A percentile compares a stretch with the other conserved stretches of the same genome.
These are phyloP conservation scores for Hypocreales sp. DNA, from an alignment of 2,329 filamentous ascomycete species.

Conservation along the genomic window DNA sequence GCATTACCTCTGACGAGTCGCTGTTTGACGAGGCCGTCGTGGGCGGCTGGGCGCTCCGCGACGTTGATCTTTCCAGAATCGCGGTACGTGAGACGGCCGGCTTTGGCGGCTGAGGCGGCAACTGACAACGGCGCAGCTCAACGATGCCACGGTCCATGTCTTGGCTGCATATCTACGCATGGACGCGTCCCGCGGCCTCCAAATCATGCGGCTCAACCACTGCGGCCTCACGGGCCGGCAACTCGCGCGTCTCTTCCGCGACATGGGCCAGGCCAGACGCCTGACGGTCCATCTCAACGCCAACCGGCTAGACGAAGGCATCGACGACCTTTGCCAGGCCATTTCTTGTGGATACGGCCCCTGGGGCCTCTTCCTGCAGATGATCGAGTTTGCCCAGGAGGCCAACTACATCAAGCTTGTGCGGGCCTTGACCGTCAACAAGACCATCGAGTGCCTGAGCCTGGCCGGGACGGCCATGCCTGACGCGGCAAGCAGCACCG, in stretches of 20 bases:
- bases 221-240: constrained; percentile 35
- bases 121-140: constrained; percentile 21
- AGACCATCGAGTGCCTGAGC: constrained; percentile 33
- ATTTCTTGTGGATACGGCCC: constrained; percentile 32
- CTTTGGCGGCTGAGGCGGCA: background rate
- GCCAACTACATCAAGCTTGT: constrained; percentile 34
- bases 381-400: constrained; percentile 40
- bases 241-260: constrained; percentile 32
- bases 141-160: constrained; percentile 29
- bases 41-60: constrained; percentile 30
- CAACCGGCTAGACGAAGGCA: constrained; percentile 36
- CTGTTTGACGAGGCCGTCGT: constrained; percentile 30
- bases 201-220: constrained; percentile 30
- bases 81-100: constrained; percentile 20
- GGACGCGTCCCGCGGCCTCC: constrained; percentile 23
- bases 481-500: constrained; percentile 26
- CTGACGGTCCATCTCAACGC: constrained; percentile 33
- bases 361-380: constrained; percentile 34
- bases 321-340: constrained; percentile 32
- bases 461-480: constrained; percentile 38
- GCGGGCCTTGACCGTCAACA: constrained; percentile 31
- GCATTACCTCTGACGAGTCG: constrained; percentile 26
- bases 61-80: constrained; percentile 38
- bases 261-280: constrained; percentile 30
- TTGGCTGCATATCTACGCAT: constrained; percentile 29